A percentile compares a stretch with the other conserved stretches of the same genome.
Evolutionary conservation across 1,284 basidiomycete species (phyloP).

Genomic region (Xanthoconium separans): DNA sequence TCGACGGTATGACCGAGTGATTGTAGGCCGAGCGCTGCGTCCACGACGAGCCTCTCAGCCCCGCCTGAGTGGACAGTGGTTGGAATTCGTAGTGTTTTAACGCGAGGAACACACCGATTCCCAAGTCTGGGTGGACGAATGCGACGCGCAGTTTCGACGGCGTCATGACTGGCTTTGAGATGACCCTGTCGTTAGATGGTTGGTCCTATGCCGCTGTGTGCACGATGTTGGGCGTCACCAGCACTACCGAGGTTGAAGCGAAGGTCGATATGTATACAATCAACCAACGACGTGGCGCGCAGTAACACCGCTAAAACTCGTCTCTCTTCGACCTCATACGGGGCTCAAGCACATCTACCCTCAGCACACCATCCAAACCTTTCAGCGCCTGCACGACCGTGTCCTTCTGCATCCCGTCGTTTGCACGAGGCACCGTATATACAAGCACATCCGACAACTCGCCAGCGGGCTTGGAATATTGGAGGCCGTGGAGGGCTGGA

Average conservation of each 20-base stretch:
- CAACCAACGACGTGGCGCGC: too few relatives aligned
- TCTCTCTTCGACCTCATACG: slow-evolving; percentile 27
- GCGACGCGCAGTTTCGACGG: slow-evolving; percentile 52
- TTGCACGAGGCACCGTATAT: slow-evolving; percentile 10
- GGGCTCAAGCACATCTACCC: slow-evolving; percentile 24
- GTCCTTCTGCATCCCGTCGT: slow-evolving; percentile 5
- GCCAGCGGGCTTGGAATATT: slow-evolving; percentile 26
- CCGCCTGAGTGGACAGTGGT: slow-evolving; percentile 61
- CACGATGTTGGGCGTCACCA: too few relatives aligned
- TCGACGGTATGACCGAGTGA: slow-evolving; percentile 84
- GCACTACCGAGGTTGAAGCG: too few relatives aligned
- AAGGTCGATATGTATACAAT: too few relatives aligned
- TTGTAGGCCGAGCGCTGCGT: slow-evolving; percentile 89
- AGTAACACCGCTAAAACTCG: slow-evolving; percentile 21
- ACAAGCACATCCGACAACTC: slow-evolving; percentile 27
- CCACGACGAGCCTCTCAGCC: slow-evolving; percentile 94
- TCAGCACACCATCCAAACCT: slow-evolving; percentile 20
- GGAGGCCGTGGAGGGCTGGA: slow-evolving; percentile 18
- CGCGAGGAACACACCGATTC: slow-evolving; percentile 67
- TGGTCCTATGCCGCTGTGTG: too few relatives aligned
- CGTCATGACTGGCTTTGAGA: slow-evolving; percentile 5
- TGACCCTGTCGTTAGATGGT: too few relatives aligned
- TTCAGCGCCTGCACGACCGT: slow-evolving; percentile 19
- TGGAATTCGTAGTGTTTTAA: not conserved
- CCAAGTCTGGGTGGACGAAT: slow-evolving; percentile 94